These are phyloP conservation scores for Persicaria tinctoria DNA, from an alignment of 148 eudicot genomes.

Conservation along the genomic window DNA sequence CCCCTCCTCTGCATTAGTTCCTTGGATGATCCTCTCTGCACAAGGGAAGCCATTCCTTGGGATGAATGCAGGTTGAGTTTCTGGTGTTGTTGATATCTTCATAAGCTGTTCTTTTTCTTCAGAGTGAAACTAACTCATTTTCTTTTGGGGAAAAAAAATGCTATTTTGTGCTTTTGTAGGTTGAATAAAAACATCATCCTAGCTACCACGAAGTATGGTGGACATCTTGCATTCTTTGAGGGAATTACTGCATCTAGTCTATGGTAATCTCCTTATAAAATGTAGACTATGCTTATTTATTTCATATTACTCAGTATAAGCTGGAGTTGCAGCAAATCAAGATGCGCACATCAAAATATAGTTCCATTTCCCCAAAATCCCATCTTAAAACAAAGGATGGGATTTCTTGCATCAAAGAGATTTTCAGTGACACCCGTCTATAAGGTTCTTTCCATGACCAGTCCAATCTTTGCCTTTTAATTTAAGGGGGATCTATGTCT, in stretches of 20 bases:
- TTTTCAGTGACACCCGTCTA: too few relatives aligned
- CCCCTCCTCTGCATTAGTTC: slow-evolving; percentile 94
- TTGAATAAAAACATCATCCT: slow-evolving; percentile 74
- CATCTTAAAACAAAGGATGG: too few relatives aligned
- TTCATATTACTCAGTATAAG: not conserved
- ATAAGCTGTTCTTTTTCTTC: not conserved
- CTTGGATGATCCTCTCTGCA: slow-evolving; percentile 93
- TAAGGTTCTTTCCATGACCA: too few relatives aligned
- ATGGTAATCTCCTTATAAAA: slow-evolving; percentile 36
- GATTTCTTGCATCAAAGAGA: too few relatives aligned
- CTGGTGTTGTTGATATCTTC: not conserved
- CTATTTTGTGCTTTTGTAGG: slow-evolving; percentile 27
- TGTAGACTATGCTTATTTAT: not conserved
- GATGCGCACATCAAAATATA: too few relatives aligned
- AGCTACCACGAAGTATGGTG: slow-evolving; percentile 80
- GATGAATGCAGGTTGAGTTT: slow-evolving; percentile 83
- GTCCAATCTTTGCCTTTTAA: too few relatives aligned
- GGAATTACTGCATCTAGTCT: slow-evolving; percentile 74
- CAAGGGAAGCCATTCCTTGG: slow-evolving; percentile 92
- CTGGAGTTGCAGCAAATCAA: not conserved
- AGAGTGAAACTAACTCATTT: not conserved
- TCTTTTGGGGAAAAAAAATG: not conserved
- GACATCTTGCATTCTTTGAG: slow-evolving; percentile 90
- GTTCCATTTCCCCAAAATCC: too few relatives aligned
- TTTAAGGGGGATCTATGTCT: not conserved